Conservation (phyloP, 2,329 filamentous ascomycete species). For the Emergomyces orientalis region DNA sequence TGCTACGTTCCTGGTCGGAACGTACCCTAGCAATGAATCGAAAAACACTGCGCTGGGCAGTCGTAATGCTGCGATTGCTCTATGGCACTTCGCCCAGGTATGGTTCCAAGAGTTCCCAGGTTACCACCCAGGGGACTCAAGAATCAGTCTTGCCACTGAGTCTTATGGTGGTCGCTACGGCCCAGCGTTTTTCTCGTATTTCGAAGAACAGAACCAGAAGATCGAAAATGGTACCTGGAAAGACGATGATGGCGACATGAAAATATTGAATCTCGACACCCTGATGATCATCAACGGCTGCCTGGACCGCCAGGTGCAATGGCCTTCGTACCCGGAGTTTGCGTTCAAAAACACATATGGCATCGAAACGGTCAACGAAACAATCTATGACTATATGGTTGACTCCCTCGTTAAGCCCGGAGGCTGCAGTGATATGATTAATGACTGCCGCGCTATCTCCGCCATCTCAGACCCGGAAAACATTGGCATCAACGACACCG, state of each 20-base stretch:
- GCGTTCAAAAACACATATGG: conserved; percentile 52
- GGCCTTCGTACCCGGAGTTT: conserved; percentile 41
- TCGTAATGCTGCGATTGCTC: conserved; percentile 44
- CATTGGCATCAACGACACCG: conserved; percentile 36
- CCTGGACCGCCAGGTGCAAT: conserved; percentile 26
- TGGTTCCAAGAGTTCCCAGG: conserved; percentile 56
- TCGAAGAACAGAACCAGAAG: conserved; percentile 36
- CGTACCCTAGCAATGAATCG: conserved; percentile 39
- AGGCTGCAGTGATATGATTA: conserved; percentile 48
- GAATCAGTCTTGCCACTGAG: conserved; percentile 38
- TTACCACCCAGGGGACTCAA: conserved; percentile 50
- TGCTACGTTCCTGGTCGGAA: conserved; percentile 42
- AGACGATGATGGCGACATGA: conserved; percentile 22
- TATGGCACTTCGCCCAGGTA: conserved; percentile 52
- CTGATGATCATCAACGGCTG: conserved; percentile 49
- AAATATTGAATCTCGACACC: conserved; percentile 39
- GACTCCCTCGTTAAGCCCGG: conserved; percentile 36
- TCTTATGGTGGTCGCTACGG: conserved; percentile 40
- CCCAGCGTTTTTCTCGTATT: conserved; percentile 32
- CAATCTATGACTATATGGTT: conserved; percentile 38
- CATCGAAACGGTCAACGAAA: conserved; percentile 42
- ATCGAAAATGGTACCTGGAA: conserved; percentile 27
- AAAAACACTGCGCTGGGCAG: conserved; percentile 43
- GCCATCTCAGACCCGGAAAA: conserved; percentile 43
- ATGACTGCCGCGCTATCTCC: conserved; percentile 42